Percentiles rank a stretch among this genome's conserved stretches.
These are phyloP conservation scores for Phellinidium pouzarii DNA, from an alignment of 1,284 basidiomycete genomes.

Conservation along the genomic window DNA sequence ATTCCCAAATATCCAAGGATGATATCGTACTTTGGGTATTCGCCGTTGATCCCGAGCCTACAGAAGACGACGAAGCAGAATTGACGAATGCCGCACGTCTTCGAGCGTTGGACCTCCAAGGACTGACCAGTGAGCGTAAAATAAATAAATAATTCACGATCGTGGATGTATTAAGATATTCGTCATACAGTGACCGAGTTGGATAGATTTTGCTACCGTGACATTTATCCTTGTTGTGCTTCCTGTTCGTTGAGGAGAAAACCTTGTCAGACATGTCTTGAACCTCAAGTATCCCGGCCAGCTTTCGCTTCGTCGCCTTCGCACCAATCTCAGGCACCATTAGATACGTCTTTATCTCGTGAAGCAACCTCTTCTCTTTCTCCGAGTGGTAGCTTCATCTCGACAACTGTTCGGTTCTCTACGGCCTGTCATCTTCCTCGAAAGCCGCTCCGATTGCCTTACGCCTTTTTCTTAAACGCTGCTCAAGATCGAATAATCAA, in stretches of 20 bases:
- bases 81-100: conserved; percentile 27
- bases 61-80: conserved; percentile 26
- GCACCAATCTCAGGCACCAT: conserved; percentile 1
- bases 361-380: conserved; percentile 22
- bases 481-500: conserved; percentile 45
- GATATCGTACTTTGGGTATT: conserved; percentile 48
- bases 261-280: conserved; percentile 37
- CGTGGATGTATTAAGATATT: not conserved
- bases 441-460: conserved; percentile 37
- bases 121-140: conserved; percentile 41
- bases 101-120: conserved; percentile 34
- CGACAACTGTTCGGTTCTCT: conserved; percentile 5
- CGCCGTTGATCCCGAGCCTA: conserved; percentile 33
- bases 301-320: conserved; percentile 22
- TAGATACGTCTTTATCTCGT: conserved; percentile 13
- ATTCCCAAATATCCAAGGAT: conserved; percentile 38
- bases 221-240: conserved; percentile 47
- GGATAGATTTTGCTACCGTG: conserved; percentile 17
- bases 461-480: conserved; percentile 40
- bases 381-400: not conserved
- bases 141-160: conserved; percentile 5
- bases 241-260: conserved; percentile 35
- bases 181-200: not conserved
- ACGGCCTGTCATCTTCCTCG: conserved; percentile 36
- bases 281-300: not conserved